Evolutionary conservation across 2,329 filamentous ascomycete genomes (phyloP).

Genomic region (Paecilomyces niveus): DNA sequence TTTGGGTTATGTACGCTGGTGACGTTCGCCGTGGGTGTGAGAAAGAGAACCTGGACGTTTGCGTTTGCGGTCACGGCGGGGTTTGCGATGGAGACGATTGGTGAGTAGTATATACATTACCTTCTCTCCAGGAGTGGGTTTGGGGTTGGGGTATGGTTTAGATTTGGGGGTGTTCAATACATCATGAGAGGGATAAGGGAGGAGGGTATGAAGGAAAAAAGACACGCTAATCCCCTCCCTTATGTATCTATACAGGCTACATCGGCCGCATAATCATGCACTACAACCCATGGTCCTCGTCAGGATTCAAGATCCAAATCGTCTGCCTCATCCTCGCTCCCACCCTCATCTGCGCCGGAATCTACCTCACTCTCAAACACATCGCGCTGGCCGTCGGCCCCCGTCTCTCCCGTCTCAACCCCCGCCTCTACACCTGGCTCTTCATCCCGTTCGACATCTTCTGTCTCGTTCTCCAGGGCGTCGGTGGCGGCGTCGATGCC

Average conservation of each 20-base stretch:
- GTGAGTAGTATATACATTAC: no score
- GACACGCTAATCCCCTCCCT: neutral
- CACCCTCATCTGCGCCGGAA: constrained; percentile 53
- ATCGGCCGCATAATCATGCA: constrained; percentile 42
- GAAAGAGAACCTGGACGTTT: constrained; percentile 46
- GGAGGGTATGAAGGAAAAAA: no score
- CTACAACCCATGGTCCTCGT: constrained; percentile 38
- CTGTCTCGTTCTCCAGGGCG: constrained; percentile 46
- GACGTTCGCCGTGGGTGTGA: constrained; percentile 40
- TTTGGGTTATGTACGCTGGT: constrained; percentile 39
- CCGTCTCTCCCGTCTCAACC: constrained; percentile 33
- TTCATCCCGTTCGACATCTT: constrained; percentile 49
- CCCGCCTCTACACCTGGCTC: constrained; percentile 44
- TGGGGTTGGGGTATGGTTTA: neutral
- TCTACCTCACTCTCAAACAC: constrained; percentile 60
- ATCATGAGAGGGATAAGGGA: neutral
- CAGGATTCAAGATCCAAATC: constrained; percentile 41
- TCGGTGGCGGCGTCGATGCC: constrained; percentile 45
- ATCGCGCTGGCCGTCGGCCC: constrained; percentile 45
- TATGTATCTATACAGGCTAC: constrained; percentile 30
- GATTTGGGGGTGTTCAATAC: neutral
- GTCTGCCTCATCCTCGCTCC: constrained; percentile 17
- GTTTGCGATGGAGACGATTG: constrained; percentile 40
- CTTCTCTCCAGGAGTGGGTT: neutral
- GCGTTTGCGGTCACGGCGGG: constrained; percentile 39